Conservation (phyloP, 1,284 basidiomycete species). For the Tilletia indica region DNA sequence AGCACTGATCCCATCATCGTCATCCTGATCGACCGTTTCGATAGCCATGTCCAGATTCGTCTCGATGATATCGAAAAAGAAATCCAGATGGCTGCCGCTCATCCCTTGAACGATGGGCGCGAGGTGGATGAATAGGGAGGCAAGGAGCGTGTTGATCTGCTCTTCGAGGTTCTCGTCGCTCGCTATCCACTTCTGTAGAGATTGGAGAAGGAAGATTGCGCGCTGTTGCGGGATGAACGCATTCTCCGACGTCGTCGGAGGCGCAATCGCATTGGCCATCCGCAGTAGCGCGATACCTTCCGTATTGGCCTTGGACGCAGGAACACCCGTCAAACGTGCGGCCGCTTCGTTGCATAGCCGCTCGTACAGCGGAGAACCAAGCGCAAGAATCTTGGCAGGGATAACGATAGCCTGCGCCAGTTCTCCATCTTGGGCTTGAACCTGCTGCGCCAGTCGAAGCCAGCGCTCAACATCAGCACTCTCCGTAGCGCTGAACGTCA, state of each 20-base stretch:
- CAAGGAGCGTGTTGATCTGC: conserved; percentile 74
- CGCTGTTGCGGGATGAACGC: conserved; percentile 78
- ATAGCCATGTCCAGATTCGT: conserved; percentile 74
- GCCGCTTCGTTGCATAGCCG: conserved; percentile 87
- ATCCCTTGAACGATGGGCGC: conserved; percentile 85
- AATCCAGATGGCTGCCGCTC: conserved; percentile 83
- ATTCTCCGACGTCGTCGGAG: conserved; percentile 72
- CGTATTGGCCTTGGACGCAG: conserved; percentile 65
- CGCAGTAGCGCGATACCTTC: conserved; percentile 71
- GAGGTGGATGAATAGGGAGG: conserved; percentile 72
- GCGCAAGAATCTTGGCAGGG: conserved; percentile 32
- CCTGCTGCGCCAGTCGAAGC: conserved; percentile 38
- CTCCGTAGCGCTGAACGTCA: conserved; percentile 43
- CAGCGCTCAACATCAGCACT: conserved; percentile 39
- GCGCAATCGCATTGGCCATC: conserved; percentile 73
- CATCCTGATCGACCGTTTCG: conserved; percentile 64
- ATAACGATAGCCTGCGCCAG: conserved; percentile 33
- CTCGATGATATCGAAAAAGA: conserved; percentile 85
- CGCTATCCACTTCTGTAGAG: conserved; percentile 77
- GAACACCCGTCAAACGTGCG: conserved; percentile 71
- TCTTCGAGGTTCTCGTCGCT: conserved; percentile 70
- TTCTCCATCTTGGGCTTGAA: conserved; percentile 27
- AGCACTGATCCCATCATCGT: conserved; percentile 65
- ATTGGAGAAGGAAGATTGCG: conserved; percentile 83
- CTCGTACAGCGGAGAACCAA: conserved; percentile 64